Base-by-base conservation (phyloP, 1,139 yeast species). In the Candida mesenterica region DNA sequence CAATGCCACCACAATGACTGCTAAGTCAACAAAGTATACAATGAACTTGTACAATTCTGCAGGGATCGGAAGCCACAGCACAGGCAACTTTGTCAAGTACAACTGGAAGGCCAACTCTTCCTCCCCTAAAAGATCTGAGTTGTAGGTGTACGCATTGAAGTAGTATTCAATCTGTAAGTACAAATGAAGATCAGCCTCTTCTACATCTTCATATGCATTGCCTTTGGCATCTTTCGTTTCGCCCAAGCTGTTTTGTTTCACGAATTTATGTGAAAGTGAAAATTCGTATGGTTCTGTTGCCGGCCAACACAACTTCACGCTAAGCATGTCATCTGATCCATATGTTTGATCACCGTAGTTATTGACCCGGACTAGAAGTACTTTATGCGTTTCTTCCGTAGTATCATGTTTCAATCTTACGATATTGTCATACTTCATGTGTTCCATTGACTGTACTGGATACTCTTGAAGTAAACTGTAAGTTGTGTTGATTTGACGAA, bases 261-360 rank as follows among this genome's bases (percentile, higher is more conserved):
- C 15, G 22, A 44, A 47, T 22, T 31, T 24, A 27, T 43, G 47
- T 10, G 34, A 28, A 14, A 47, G 23, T 9, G 30, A 28, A 31
- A 68, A 63, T 28, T 53, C 54, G 33, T 57, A 55, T 2, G 75
- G 72, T 10, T 41, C 41, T 1, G 65, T 67, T 0, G 75, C 72
- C 0, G 75, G 73, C 75, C 75, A 70, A 43, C 75, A 69, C 12
- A 68, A 40, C 41, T 70, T 70, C 20, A 66, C 51, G 38, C 54
- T 57, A 23, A 69, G 38, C 22, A 61, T 36, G 43, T 66, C 72
- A 33, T 61, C 54, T 10, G 68, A 49, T 9, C 39, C 38, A 36
- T 50, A 65, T 2, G 60, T 48, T 5, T 34, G n/a, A 39, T 62
- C 53, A 15, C 48, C 41, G 42, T 65, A 63, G 42, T 68, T 67